These are phyloP conservation scores for Chytriomyces confervae DNA, from an alignment of 192 early-diverging fungal genomes.

Conservation along the genomic window DNA sequence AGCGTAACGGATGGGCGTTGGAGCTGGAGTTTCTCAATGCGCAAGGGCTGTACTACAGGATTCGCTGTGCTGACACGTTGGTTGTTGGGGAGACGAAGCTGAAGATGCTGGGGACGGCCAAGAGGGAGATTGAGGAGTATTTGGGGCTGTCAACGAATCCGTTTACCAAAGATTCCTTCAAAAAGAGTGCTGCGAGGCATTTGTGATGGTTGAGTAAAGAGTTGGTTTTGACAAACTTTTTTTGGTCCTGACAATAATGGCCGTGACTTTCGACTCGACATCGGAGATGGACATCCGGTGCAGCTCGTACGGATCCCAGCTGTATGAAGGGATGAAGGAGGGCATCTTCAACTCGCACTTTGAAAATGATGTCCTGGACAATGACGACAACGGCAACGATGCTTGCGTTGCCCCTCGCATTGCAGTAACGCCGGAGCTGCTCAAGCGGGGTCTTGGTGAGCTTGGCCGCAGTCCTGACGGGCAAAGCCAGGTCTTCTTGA, in stretches of 20 bases:
- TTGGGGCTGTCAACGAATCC: background rate
- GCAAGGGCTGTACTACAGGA: background rate
- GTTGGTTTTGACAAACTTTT: background rate
- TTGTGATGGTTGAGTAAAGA: no score
- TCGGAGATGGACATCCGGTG: background rate
- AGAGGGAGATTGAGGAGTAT: slow-evolving; percentile 2
- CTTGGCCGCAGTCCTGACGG: slow-evolving; percentile 48
- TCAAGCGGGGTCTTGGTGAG: slow-evolving; percentile 43
- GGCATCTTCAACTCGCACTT: background rate
- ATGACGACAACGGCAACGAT: background rate
- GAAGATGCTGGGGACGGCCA: slow-evolving; percentile 2
- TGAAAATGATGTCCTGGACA: background rate
- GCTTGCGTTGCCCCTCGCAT: background rate
- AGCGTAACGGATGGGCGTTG: slow-evolving; percentile 4
- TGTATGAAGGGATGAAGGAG: background rate
- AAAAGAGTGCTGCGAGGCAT: background rate
- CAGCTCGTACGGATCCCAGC: background rate
- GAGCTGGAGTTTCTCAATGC: slow-evolving; percentile 1
- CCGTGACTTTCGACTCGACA: background rate
- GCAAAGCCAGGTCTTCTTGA: slow-evolving; percentile 47
- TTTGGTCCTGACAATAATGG: background rate
- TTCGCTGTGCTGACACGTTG: slow-evolving; percentile 19
- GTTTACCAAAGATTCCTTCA: background rate
- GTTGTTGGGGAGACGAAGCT: slow-evolving; percentile 20
- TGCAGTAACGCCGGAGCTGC: slow-evolving; percentile 33